Evolutionary conservation across 2,329 filamentous ascomycete genomes (phyloP).

Genomic region (Aspergillus caelatus): DNA sequence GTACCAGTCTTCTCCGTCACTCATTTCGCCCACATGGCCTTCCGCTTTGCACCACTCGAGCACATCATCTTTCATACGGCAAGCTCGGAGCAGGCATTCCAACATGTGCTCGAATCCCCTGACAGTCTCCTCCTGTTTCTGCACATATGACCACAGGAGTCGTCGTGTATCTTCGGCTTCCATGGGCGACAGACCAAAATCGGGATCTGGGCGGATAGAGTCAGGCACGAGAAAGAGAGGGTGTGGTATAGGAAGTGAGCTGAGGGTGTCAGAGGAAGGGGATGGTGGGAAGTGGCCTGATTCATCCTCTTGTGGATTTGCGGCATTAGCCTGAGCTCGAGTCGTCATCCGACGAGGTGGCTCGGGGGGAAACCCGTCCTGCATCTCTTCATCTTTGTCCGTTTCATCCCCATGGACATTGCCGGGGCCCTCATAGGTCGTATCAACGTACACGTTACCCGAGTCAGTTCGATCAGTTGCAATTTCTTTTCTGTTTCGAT

Average conservation of each 20-base stretch:
- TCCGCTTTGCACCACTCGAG: constrained; percentile 65
- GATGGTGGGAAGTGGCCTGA: constrained; percentile 25
- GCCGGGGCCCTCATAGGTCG: constrained; percentile 7
- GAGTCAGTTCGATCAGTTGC: constrained; percentile 15
- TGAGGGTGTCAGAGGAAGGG: constrained; percentile 33
- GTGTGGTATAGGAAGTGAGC: constrained; percentile 49
- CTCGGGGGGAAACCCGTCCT: constrained; percentile 40
- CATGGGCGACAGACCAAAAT: constrained; percentile 58
- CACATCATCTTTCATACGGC: constrained; percentile 61
- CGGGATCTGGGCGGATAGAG: constrained; percentile 53
- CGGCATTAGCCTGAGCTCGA: constrained; percentile 45
- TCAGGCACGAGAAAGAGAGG: constrained; percentile 61
- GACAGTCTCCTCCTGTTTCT: constrained; percentile 68
- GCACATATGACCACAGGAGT: constrained; percentile 63
- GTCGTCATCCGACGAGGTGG: constrained; percentile 52
- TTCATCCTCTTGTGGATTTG: constrained; percentile 32
- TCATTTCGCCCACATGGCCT: constrained; percentile 66
- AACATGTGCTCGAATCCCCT: constrained; percentile 59
- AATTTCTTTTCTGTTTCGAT: constrained; percentile 18
- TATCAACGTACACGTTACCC: constrained; percentile 1
- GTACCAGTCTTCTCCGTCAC: constrained; percentile 70
- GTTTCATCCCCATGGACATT: constrained; percentile 26
- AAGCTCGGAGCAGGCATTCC: constrained; percentile 59
- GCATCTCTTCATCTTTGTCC: constrained; percentile 36
- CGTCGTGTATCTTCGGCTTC: constrained; percentile 67